These are phyloP conservation scores for Entonaema liquescens DNA, from an alignment of 495 filamentous ascomycete genomes.

Conservation along the genomic window DNA sequence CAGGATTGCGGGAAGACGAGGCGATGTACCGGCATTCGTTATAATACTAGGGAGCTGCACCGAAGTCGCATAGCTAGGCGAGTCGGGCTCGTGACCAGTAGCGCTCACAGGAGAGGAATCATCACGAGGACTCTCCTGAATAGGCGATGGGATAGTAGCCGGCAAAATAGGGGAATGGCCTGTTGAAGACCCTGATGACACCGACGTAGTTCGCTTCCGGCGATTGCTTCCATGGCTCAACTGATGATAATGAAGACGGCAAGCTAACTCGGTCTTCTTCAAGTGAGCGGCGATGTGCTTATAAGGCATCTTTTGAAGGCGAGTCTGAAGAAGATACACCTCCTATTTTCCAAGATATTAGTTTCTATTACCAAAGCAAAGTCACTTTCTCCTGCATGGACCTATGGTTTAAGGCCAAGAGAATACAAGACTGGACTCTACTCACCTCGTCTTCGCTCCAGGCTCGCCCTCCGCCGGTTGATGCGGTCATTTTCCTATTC, in stretches of 20 bases:
- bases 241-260: slow-evolving; percentile 85
- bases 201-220: slow-evolving; percentile 70
- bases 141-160: slow-evolving; percentile 56
- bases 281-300: slow-evolving; percentile 86
- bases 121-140: slow-evolving; percentile 53
- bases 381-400: not conserved
- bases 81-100: slow-evolving; percentile 48
- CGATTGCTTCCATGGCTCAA: slow-evolving; percentile 81
- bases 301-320: slow-evolving; percentile 86
- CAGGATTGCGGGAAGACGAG: slow-evolving; percentile 64
- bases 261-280: slow-evolving; percentile 86
- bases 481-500: slow-evolving; percentile 66
- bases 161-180: slow-evolving; percentile 59
- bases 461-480: slow-evolving; percentile 75
- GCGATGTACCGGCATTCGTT: slow-evolving; percentile 50
- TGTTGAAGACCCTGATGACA: slow-evolving; percentile 64
- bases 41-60: slow-evolving; percentile 59
- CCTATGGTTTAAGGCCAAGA: not conserved
- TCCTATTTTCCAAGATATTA: slow-evolving; percentile 61
- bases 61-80: slow-evolving; percentile 43
- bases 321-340: slow-evolving; percentile 83
- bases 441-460: slow-evolving; percentile 83
- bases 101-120: slow-evolving; percentile 51
- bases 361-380: slow-evolving; percentile 15
- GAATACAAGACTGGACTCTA: slow-evolving; percentile 10